Percentiles rank a stretch among this genome's conserved stretches.
Conservation (phyloP, 768 basidiomycete species). For the Paxillus involutus region DNA sequence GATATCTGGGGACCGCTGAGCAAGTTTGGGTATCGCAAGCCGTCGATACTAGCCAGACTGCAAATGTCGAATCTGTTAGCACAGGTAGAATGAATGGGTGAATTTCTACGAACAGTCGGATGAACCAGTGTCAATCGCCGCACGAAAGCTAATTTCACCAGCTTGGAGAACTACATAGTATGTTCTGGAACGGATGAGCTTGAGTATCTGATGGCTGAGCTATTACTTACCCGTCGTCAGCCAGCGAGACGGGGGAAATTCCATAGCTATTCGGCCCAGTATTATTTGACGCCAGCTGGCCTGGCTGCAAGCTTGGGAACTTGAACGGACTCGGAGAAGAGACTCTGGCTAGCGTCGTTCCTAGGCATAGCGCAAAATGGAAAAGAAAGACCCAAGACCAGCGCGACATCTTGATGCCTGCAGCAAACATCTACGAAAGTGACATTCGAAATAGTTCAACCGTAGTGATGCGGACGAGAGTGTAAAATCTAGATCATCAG, state of each 20-base stretch:
- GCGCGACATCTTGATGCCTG: slow-evolving; percentile 18
- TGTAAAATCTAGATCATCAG: no score
- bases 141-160: slow-evolving; percentile 65
- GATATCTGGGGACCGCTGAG: slow-evolving; percentile 63
- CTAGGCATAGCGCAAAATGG: slow-evolving; percentile 10
- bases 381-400: slow-evolving; percentile 13
- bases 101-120: slow-evolving; percentile 23
- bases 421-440: slow-evolving; percentile 7
- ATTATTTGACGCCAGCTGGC: slow-evolving; percentile 10
- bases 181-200: slow-evolving; percentile 44
- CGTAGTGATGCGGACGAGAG: no score
- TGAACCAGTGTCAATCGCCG: slow-evolving; percentile 74
- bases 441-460: slow-evolving; percentile 18
- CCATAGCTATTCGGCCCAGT: slow-evolving; percentile 35
- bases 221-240: slow-evolving; percentile 49
- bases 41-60: slow-evolving; percentile 71
- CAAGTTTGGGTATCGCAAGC: slow-evolving; percentile 58
- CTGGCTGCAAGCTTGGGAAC: slow-evolving; percentile 12
- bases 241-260: slow-evolving; percentile 43
- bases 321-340: background rate
- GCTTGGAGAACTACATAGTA: slow-evolving; percentile 63
- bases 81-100: background rate
- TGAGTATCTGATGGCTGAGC: slow-evolving; percentile 17
- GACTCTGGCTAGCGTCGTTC: slow-evolving; percentile 4
- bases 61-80: slow-evolving; percentile 19